phyloP scores from a whole-genome alignment of 2,329 filamentous ascomycete species.

The Fusarium phyllophilum region DNA sequence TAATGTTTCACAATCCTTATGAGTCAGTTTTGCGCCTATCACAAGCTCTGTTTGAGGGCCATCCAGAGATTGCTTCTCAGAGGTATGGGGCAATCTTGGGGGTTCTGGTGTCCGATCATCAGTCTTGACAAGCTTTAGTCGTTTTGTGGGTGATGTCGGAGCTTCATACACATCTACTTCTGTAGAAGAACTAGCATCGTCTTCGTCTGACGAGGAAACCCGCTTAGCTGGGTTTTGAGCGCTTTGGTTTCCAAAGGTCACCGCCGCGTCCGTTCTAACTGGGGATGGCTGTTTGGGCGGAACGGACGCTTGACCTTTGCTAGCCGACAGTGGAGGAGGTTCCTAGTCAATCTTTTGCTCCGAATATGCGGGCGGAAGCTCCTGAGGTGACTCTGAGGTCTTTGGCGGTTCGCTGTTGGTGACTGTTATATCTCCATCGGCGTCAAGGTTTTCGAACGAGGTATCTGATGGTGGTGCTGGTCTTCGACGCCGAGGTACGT shows the following conservation, averaged over 20 bases:
- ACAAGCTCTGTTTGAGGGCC: neutral
- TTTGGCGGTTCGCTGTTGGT: constrained; percentile 7
- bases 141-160: neutral
- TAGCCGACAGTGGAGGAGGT: neutral
- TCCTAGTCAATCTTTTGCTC: constrained; percentile 32
- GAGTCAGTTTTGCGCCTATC: neutral
- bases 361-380: constrained; percentile 30
- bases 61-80: neutral
- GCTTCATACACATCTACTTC: neutral
- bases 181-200: neutral
- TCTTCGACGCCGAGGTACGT: constrained; percentile 55
- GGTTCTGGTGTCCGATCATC: neutral
- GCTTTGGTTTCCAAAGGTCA: neutral
- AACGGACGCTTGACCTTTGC: neutral
- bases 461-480: constrained; percentile 21
- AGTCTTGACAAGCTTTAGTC: neutral
- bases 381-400: neutral
- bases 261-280: too few relatives aligned
- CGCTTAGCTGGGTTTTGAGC: neutral
- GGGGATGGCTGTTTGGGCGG: neutral
- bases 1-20: neutral
- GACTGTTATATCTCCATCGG: constrained; percentile 41
- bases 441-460: constrained; percentile 26
- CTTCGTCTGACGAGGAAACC: neutral
- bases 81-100: neutral